Base-by-base conservation (phyloP, 225 moss, liverwort and hornwort species). In the Marchantia paleacea region DNA sequence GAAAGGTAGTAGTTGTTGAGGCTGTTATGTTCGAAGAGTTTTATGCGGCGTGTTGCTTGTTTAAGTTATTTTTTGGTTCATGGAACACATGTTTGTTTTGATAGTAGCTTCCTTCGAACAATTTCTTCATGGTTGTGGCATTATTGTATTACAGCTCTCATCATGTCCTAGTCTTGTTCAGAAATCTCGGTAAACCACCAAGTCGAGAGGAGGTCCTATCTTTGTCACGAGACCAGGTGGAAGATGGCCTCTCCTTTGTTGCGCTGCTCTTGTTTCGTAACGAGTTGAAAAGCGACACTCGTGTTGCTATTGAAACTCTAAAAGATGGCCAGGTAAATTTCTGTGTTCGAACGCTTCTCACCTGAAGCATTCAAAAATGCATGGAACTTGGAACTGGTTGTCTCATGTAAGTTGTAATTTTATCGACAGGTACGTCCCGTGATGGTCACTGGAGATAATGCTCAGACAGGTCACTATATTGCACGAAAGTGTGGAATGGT, bases 391-490 rank as follows among this genome's bases (percentile, higher is more conserved):
- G 28, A 75, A 52, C 16, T 70, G 18, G 18, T 11, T 5, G 49
- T 18, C 47, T 79, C 28, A 57, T n/a, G 11, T 52, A 26, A 20
- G n/a, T n/a, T 15, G 8, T 10, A 22, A 24, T 73, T 69, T 30
- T 80, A 66, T 69, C 24, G 28, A 69, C 77, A 92, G 92, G 90
- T 92, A 50, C 87, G 92, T 69, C 50, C 92, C n/a, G 18, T 92
- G 83, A 92, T 92, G 90, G 85, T 92, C 50, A 92, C 92, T 31
- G 92, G 90, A 82, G 90, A 89, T 82, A 92, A 89, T 72, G 92
- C 92, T 47, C 92, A 90, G 85, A 90, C 88, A 82, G 89, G 90
- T 20, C 82, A 84, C 62, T 82, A 83, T 26, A 85, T 92, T 69
- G 90, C 92, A 12, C 88, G 82, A 78, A 81, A 90, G 69, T 89